Conservation (phyloP, 2,329 filamentous ascomycete species). For the Fusarium chuoi region DNA sequence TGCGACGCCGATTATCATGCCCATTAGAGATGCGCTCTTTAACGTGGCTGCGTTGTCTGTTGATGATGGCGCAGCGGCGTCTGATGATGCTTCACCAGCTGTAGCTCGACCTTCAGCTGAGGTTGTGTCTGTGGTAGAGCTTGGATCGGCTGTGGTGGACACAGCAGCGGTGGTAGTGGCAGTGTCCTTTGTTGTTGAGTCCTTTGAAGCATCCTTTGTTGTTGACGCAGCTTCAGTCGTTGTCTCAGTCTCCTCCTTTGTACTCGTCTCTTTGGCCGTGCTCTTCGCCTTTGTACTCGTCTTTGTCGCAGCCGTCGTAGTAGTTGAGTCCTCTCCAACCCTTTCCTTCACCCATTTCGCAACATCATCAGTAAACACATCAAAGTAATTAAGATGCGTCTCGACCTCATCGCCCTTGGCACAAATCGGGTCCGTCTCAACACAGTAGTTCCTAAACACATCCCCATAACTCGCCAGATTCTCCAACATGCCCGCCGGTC, state of each 20-base stretch:
- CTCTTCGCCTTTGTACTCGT: not conserved
- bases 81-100: not conserved
- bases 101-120: not conserved
- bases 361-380: constrained; percentile 5
- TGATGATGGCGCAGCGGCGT: not conserved
- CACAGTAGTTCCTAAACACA: constrained; percentile 4
- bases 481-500: constrained; percentile 5
- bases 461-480: constrained; percentile 13
- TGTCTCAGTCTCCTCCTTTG: not conserved
- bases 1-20: constrained; percentile 2
- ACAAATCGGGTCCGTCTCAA: constrained; percentile 16
- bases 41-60: constrained; percentile 7
- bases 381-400: constrained; percentile 21
- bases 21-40: constrained; percentile 1
- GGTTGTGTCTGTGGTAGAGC: not conserved
- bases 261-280: not conserved
- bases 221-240: not conserved
- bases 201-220: not conserved
- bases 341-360: constrained; percentile 10
- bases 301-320: not conserved
- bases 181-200: not conserved
- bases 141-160: not conserved
- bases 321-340: not conserved
- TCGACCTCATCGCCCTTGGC: not conserved
- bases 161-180: not conserved